Evolutionary conservation across 1,139 yeast species (phyloP).

Genomic region (Hansenula lynferdii): DNA sequence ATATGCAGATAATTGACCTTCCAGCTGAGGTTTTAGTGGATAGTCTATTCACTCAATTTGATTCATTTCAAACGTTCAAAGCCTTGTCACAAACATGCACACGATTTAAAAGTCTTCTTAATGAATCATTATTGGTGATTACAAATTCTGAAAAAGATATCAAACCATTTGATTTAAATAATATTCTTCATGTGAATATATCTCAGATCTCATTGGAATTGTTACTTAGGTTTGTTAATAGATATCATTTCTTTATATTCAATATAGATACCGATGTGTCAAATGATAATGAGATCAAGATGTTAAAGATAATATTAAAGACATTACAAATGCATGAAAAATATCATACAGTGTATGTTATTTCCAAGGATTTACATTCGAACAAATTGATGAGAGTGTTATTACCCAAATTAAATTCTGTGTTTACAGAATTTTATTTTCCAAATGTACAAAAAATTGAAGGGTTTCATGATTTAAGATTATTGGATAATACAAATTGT

Average conservation of each 20-base stretch:
- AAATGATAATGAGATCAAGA: slow-evolving; percentile 3
- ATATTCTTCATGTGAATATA: slow-evolving; percentile 4
- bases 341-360: slow-evolving; percentile 11
- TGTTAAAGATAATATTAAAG: slow-evolving; percentile 12
- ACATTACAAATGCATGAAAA: slow-evolving; percentile 6
- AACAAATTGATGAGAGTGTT: slow-evolving; percentile 10
- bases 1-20: slow-evolving; percentile 7
- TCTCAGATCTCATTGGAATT: slow-evolving; percentile 6
- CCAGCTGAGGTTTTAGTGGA: slow-evolving; percentile 13
- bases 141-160: no score
- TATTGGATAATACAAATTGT: slow-evolving; percentile 16
- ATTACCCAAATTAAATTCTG: slow-evolving; percentile 15
- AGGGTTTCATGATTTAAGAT: slow-evolving; percentile 16
- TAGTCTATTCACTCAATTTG: slow-evolving; percentile 5
- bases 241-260: slow-evolving; percentile 13
- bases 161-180: not conserved
- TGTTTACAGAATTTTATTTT: slow-evolving; percentile 13
- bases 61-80: slow-evolving; percentile 9
- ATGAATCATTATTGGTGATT: slow-evolving; percentile 9
- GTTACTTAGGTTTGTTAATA: slow-evolving; percentile 3
- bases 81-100: slow-evolving; percentile 9
- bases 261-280: slow-evolving; percentile 4
- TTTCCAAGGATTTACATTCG: slow-evolving; percentile 4
- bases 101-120: slow-evolving; percentile 4
- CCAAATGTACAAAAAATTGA: slow-evolving; percentile 9